phyloP scores from a whole-genome alignment of 2,329 filamentous ascomycete genomes.

The Talaromyces marneffei region DNA sequence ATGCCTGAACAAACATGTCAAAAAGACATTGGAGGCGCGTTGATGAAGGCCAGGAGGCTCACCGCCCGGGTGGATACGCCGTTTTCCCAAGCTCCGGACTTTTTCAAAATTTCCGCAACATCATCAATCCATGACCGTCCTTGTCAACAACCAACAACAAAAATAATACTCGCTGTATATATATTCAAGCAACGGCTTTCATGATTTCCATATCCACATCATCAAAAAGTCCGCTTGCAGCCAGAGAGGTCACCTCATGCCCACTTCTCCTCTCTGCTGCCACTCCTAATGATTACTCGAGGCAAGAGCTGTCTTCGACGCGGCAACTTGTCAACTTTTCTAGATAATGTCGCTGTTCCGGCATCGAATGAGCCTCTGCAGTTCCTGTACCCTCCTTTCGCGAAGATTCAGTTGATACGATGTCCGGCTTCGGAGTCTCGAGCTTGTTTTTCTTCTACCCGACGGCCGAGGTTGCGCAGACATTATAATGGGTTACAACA shows the following conservation, averaged over 20 bases:
- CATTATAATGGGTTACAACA: neutral
- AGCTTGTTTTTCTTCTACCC: conserved; percentile 15
- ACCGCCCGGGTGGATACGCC: neutral
- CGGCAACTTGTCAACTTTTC: conserved; percentile 31
- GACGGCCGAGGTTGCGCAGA: neutral
- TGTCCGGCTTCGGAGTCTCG: neutral
- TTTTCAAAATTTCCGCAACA: conserved; percentile 10
- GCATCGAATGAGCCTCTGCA: conserved; percentile 39
- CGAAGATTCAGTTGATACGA: conserved; percentile 23
- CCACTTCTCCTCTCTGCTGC: conserved; percentile 2
- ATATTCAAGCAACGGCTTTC: neutral
- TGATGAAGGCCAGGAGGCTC: conserved; percentile 5
- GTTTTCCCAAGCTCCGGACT: neutral
- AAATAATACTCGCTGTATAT: neutral
- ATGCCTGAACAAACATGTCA: neutral
- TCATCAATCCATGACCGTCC: neutral
- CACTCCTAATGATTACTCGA: conserved; percentile 38
- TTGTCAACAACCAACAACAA: neutral
- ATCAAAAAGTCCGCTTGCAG: neutral
- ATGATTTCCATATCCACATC: neutral
- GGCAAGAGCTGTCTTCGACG: conserved; percentile 37
- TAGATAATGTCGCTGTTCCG: conserved; percentile 31
- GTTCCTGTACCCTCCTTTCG: conserved; percentile 43
- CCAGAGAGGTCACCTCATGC: conserved; percentile 5
- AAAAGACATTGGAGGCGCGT: neutral